Evolutionary conservation across 345 rosid genomes (phyloP).

Genomic region (Limnanthes douglasii): DNA sequence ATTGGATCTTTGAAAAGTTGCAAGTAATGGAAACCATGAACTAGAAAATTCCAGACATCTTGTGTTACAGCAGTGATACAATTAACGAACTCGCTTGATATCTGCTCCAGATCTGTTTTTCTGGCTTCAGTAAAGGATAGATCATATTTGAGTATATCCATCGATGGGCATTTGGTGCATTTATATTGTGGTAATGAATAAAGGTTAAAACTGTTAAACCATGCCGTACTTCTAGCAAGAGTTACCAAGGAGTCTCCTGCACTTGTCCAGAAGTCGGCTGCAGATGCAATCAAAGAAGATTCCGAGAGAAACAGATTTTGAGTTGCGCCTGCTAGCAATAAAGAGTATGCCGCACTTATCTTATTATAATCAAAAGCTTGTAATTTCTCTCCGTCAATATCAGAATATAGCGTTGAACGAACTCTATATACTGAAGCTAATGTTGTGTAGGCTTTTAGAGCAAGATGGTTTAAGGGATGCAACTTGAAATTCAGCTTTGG

Average conservation of each 20-base stretch:
- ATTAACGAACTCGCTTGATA: conserved; percentile 15
- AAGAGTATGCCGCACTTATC: conserved; percentile 52
- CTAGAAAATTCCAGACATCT: conserved; percentile 35
- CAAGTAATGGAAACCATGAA: conserved; percentile 22
- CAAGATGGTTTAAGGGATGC: conserved; percentile 45
- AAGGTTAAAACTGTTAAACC: conserved; percentile 11
- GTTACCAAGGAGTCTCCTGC: conserved; percentile 56
- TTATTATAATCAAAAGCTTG: conserved; percentile 30
- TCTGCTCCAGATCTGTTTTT: conserved; percentile 15
- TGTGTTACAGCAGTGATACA: conserved; percentile 23
- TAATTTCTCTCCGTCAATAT: conserved; percentile 7
- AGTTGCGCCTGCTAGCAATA: conserved; percentile 52
- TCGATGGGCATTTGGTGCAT: conserved; percentile 32
- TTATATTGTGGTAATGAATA: conserved; percentile 9
- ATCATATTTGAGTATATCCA: conserved; percentile 9
- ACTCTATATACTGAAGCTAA: conserved; percentile 58
- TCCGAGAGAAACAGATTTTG: conserved; percentile 34
- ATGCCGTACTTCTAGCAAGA: conserved; percentile 17
- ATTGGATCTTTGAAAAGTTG: conserved; percentile 23
- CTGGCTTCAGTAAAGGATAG: conserved; percentile 5
- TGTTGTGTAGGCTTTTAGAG: conserved; percentile 44
- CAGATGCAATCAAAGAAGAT: conserved; percentile 36
- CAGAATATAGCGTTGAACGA: conserved; percentile 22
- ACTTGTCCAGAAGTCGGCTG: conserved; percentile 43
- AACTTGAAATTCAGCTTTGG: conserved; percentile 17